Conservation (phyloP, 1,284 basidiomycete species). For the Boletellus sp. region DNA sequence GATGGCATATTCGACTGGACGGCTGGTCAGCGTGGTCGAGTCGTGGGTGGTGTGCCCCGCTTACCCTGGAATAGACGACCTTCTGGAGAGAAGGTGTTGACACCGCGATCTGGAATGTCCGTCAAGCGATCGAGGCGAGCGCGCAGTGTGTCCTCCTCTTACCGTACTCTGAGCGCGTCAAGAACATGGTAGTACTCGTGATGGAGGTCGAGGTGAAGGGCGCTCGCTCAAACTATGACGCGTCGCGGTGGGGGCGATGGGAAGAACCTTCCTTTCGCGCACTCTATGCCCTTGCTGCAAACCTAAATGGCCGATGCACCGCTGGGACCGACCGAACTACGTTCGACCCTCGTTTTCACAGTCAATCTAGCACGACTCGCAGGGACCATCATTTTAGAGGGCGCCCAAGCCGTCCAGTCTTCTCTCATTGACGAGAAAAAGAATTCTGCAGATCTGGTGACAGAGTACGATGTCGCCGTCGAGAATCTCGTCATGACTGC, state of each 20-base stretch:
- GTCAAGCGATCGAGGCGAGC: background rate
- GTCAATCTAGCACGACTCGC: conserved; percentile 67
- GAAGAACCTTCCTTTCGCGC: conserved; percentile 30
- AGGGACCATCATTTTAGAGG: conserved; percentile 66
- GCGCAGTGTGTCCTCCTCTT: conserved; percentile 15
- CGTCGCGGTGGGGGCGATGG: conserved; percentile 28
- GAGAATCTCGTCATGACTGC: conserved; percentile 80
- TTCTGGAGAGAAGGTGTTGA: conserved; percentile 99
- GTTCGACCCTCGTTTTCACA: conserved; percentile 69
- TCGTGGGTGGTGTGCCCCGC: conserved; percentile 7
- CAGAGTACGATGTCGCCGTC: conserved; percentile 90
- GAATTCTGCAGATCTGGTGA: conserved; percentile 90
- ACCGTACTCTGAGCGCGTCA: conserved; percentile 94
- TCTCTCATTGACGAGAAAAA: conserved; percentile 76
- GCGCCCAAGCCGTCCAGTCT: conserved; percentile 66
- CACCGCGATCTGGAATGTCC: conserved; percentile 76
- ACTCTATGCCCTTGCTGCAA: background rate
- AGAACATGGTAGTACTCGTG: conserved; percentile 63
- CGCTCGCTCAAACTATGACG: conserved; percentile 3
- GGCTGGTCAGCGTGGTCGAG: conserved; percentile 6
- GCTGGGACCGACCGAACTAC: conserved; percentile 36
- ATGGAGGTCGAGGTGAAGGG: conserved; percentile 3
- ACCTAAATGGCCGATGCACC: no score
- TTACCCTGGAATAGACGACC: conserved; percentile 89
- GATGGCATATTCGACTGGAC: conserved; percentile 95